Evolutionary conservation across 148 eudicot species (phyloP).

Genomic region (Simmondsia chinensis): DNA sequence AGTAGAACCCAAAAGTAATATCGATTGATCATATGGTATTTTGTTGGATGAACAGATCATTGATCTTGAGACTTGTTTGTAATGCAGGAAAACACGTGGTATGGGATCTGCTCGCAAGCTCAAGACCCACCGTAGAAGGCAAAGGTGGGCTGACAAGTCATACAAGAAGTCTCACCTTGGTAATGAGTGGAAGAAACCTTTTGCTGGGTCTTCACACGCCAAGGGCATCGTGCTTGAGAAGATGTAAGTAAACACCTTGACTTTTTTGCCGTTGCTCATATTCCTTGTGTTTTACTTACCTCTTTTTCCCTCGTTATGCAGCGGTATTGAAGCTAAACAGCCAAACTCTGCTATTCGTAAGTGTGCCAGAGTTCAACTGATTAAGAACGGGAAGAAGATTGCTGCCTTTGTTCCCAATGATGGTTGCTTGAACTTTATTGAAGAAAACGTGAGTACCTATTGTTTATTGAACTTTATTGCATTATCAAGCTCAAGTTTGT

Average conservation of each 20-base stretch:
- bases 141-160: conserved; percentile 90
- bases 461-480: too few species aligned
- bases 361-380: conserved; percentile 93
- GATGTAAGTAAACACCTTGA: conserved; percentile 66
- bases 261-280: too few species aligned
- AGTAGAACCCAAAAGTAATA: too few species aligned
- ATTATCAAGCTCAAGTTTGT: too few species aligned
- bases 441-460: conserved; percentile 93
- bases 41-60: too few species aligned
- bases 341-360: conserved; percentile 96
- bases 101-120: conserved; percentile 96
- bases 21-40: too few species aligned
- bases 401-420: conserved; percentile 96
- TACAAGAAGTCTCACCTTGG: conserved; percentile 95
- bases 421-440: conserved; percentile 93
- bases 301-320: conserved; percentile 13
- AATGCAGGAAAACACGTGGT: conserved; percentile 75
- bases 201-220: conserved; percentile 89
- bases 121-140: conserved; percentile 66
- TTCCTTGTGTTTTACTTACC: too few species aligned
- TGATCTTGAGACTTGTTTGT: too few species aligned
- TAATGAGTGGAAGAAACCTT: conserved; percentile 94
- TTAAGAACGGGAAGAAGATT: conserved; percentile 94
- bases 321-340: conserved; percentile 97
- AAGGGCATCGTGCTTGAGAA: conserved; percentile 94